Percentiles rank a stretch among this genome's conserved stretches.
Evolutionary conservation across 2,329 filamentous ascomycete genomes (phyloP).

Genomic region (Aspergillus viridinutans): DNA sequence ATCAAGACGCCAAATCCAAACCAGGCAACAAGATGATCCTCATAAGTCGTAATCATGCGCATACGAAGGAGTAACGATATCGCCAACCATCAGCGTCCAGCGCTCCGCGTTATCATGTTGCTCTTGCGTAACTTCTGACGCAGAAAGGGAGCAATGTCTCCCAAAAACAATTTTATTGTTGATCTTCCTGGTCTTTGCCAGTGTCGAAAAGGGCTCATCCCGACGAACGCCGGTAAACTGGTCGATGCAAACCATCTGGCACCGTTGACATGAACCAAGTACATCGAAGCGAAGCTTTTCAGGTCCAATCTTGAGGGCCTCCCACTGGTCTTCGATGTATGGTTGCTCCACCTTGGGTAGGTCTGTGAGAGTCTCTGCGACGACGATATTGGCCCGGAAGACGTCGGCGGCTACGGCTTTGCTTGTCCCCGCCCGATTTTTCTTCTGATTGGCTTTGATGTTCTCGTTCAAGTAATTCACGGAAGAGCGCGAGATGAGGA

Average conservation of each 20-base stretch:
- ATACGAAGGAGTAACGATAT: constrained; percentile 33
- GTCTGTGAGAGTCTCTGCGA: constrained; percentile 52
- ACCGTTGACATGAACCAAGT: constrained; percentile 79
- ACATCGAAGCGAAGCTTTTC: constrained; percentile 47
- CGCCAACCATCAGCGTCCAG: constrained; percentile 37
- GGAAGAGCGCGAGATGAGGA: constrained; percentile 76
- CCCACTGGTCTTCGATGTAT: constrained; percentile 81
- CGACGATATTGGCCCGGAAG: constrained; percentile 84
- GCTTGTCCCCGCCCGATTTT: constrained; percentile 32
- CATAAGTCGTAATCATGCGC: constrained; percentile 11
- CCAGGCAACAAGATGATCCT: neutral
- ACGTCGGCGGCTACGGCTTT: constrained; percentile 65
- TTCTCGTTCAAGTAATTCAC: constrained; percentile 71
- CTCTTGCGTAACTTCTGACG: constrained; percentile 17
- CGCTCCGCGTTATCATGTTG: constrained; percentile 12
- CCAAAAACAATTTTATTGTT: constrained; percentile 88
- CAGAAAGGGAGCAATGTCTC: constrained; percentile 58
- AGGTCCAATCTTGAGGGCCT: constrained; percentile 59
- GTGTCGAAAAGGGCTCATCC: constrained; percentile 81
- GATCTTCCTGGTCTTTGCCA: constrained; percentile 80
- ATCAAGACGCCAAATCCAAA: neutral
- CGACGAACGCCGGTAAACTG: constrained; percentile 73
- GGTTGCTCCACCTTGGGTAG: constrained; percentile 49
- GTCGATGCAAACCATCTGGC: constrained; percentile 95
- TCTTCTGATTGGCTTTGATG: constrained; percentile 57